Conservation (phyloP, 2,329 filamentous ascomycete genomes). For the Cercospora berteroae region DNA sequence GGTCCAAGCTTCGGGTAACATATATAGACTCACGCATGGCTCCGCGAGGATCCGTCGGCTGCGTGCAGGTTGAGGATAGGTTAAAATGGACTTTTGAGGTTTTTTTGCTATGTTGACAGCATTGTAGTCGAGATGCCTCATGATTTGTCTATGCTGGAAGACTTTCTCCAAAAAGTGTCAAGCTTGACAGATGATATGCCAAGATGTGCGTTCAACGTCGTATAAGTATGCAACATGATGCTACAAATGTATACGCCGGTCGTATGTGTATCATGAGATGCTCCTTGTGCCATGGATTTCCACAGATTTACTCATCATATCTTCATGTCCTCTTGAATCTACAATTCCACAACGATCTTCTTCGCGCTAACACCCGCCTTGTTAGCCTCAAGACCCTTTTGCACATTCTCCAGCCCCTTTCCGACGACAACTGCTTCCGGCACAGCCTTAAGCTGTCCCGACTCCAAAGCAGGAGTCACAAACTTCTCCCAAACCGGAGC, state of each 20-base stretch:
- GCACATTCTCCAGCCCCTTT: conserved; percentile 38
- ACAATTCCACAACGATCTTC: conserved; percentile 39
- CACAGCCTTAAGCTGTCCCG: conserved; percentile 35
- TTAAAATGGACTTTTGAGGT: no score
- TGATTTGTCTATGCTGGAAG: background rate
- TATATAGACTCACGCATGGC: background rate
- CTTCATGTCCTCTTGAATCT: background rate
- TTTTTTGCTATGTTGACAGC: background rate
- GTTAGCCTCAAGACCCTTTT: conserved; percentile 33
- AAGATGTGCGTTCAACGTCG: background rate
- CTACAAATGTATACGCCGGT: background rate
- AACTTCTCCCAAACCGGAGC: conserved; percentile 33
- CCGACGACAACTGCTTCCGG: conserved; percentile 42
- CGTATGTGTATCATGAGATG: background rate
- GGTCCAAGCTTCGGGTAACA: background rate
- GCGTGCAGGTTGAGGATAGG: background rate
- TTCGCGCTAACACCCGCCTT: conserved; percentile 38
- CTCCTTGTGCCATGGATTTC: background rate
- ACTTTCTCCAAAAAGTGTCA: background rate
- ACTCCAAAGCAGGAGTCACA: conserved; percentile 37
- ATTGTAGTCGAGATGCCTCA: background rate
- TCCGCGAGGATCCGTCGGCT: background rate
- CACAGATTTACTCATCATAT: background rate
- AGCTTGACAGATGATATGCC: background rate
- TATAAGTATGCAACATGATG: background rate